Base-by-base conservation (phyloP, 176 grass and related monocot species). In the Carex cristatella region DNA sequence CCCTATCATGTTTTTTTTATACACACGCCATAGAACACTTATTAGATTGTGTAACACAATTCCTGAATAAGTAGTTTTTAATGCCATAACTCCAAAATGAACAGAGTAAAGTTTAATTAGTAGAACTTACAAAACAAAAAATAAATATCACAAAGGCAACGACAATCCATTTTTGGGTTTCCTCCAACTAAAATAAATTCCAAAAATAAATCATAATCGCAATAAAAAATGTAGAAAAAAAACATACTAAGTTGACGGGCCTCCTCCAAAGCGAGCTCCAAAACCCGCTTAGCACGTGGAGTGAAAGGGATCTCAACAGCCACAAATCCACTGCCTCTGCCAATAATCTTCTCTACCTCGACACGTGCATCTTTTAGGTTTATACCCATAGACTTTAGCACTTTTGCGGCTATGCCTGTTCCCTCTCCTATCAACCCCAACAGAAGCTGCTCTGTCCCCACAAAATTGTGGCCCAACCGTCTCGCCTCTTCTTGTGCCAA, bases 251-350 rank as follows among this genome's bases (percentile, higher is more conserved):
- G 84, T 76, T 95, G 96, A 33, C 96, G 89, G 28, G 96, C 96
- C 89, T 99, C 96, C 81, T 99, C 95, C 61, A 98, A 87, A 70
- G 93, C 93, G 32, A 99, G 86, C 87, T 95, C 96, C 73, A 99
- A 87, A 79, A 99, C 90, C 65, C 93, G 91, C 65, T 99, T 99
- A 85, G 96, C 96, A 84, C 96, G 93, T 61, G 96, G 96, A 1
- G 96, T 99, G 85, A 99, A 99, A 81, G 96, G 93, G 84, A 99
- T 95, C 81, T 99, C 93, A 75, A 99, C 96, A 85, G 96, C 96
- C 31, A 99, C 96, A 90, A 99, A 99, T 49, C 96, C 96, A 65
- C 88, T 94, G 15, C 96, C 96, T 80, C 96, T 85, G 74, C 96
- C 96, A 88, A 94, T 99, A 13, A 94, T 89, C 85, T 95, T 99